Evolutionary conservation across 2,329 filamentous ascomycete genomes (phyloP).

Genomic region (Herpotrichia juniperi): DNA sequence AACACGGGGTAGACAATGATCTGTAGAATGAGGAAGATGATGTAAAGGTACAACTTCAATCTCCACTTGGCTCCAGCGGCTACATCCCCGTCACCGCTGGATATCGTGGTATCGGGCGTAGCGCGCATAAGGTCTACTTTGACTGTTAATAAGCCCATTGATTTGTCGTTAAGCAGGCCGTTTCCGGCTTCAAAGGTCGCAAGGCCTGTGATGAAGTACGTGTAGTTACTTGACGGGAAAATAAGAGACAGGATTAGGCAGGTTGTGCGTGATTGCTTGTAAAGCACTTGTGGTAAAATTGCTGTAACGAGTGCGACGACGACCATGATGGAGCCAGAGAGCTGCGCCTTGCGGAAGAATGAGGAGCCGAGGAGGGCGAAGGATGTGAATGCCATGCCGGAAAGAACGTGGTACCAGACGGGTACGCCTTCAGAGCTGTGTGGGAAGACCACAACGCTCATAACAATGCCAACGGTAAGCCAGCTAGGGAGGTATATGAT

Average conservation of each 20-base stretch:
- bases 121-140: slow-evolving; percentile 13
- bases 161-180: background rate
- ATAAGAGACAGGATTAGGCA: slow-evolving; percentile 25
- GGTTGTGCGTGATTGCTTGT: slow-evolving; percentile 12
- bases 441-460: slow-evolving; percentile 25
- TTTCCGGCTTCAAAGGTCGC: slow-evolving; percentile 20
- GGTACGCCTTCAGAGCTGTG: slow-evolving; percentile 19
- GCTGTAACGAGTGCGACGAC: slow-evolving; percentile 25
- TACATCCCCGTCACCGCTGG: background rate
- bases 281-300: slow-evolving; percentile 26
- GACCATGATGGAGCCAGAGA: slow-evolving; percentile 30
- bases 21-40: slow-evolving; percentile 27
- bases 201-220: slow-evolving; percentile 30
- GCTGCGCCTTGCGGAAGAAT: slow-evolving; percentile 32
- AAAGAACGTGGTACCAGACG: slow-evolving; percentile 26
- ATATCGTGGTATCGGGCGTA: background rate
- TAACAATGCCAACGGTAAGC: slow-evolving; percentile 27
- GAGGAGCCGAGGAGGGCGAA: slow-evolving; percentile 30
- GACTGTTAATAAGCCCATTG: slow-evolving; percentile 10
- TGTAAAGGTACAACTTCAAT: slow-evolving; percentile 26
- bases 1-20: slow-evolving; percentile 27
- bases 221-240: slow-evolving; percentile 29
- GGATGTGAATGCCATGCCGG: slow-evolving; percentile 27
- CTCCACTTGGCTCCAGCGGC: slow-evolving; percentile 10
- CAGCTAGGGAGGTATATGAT: slow-evolving; percentile 35